phyloP scores from a whole-genome alignment of 2,329 filamentous ascomycete species.

The Tolypocladium album region DNA sequence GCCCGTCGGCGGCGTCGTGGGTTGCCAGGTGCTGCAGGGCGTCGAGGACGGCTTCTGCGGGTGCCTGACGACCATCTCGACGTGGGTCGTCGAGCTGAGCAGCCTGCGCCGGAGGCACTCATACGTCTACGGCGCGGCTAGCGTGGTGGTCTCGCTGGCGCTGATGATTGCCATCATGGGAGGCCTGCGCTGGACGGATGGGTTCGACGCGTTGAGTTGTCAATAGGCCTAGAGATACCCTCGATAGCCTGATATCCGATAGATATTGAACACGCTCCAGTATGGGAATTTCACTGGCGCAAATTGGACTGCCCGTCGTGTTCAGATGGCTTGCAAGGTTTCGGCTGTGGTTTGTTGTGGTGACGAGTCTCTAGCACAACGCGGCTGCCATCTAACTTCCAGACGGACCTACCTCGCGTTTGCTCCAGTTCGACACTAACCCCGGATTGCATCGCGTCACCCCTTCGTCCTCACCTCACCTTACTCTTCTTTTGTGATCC shows the following conservation, averaged over 20 bases:
- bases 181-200: slow-evolving; percentile 57
- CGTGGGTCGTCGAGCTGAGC: slow-evolving; percentile 53
- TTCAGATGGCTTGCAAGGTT: not conserved
- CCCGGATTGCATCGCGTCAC: too few relatives aligned
- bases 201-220: slow-evolving; percentile 35
- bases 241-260: not conserved
- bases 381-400: not conserved
- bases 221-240: not conserved
- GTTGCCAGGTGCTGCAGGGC: slow-evolving; percentile 59
- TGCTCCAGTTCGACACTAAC: not conserved
- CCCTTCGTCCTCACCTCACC: too few relatives aligned
- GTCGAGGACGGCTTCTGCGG: slow-evolving; percentile 60
- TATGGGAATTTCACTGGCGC: not conserved
- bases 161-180: slow-evolving; percentile 64
- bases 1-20: slow-evolving; percentile 41
- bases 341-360: not conserved
- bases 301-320: not conserved
- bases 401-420: not conserved
- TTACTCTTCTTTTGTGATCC: not conserved
- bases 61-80: slow-evolving; percentile 55
- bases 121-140: slow-evolving; percentile 58
- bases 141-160: slow-evolving; percentile 46
- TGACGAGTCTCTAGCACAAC: not conserved
- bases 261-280: not conserved
- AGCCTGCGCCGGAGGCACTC: slow-evolving; percentile 39